A percentile compares a stretch with the other conserved stretches of the same genome.
Evolutionary conservation across 352 stramenopile species (phyloP).

Genomic region (Thalassiosira ordinaria): DNA sequence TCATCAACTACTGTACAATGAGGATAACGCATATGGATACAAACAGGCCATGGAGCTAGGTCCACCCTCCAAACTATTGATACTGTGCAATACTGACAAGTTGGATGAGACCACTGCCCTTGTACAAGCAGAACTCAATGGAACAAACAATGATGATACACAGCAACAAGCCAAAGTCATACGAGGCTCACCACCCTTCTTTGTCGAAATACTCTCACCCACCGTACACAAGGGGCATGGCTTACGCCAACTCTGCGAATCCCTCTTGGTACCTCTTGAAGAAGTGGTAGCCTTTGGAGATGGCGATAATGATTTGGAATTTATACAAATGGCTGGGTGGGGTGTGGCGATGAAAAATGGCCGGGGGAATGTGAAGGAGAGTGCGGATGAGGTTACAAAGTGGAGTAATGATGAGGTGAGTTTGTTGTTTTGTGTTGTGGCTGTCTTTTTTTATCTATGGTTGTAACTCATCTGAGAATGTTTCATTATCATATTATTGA

Average conservation of each 20-base stretch:
- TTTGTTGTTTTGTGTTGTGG: neutral
- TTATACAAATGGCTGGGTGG: constrained; percentile 73
- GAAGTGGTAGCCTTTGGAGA: constrained; percentile 84
- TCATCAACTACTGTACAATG: too few relatives aligned
- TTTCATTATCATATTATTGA: neutral
- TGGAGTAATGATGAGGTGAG: constrained; percentile 71
- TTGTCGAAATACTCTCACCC: constrained; percentile 76
- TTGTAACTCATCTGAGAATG: neutral
- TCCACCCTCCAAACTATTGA: constrained; percentile 67
- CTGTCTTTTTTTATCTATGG: neutral
- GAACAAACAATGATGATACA: neutral
- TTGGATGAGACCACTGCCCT: constrained; percentile 23
- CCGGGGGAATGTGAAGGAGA: constrained; percentile 60
- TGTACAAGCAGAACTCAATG: constrained; percentile 19
- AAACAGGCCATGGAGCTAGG: constrained; percentile 30
- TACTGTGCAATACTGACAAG: constrained; percentile 55
- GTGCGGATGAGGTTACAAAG: constrained; percentile 65
- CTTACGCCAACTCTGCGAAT: constrained; percentile 66
- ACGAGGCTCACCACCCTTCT: constrained; percentile 65
- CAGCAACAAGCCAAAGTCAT: constrained; percentile 48
- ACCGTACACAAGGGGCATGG: constrained; percentile 79
- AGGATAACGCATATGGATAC: constrained; percentile 34
- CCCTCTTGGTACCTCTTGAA: constrained; percentile 60
- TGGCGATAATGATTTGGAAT: constrained; percentile 86
- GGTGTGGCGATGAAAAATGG: constrained; percentile 86